phyloP scores from a whole-genome alignment of 2,329 filamentous ascomycete species.

The Fusarium begoniae region DNA sequence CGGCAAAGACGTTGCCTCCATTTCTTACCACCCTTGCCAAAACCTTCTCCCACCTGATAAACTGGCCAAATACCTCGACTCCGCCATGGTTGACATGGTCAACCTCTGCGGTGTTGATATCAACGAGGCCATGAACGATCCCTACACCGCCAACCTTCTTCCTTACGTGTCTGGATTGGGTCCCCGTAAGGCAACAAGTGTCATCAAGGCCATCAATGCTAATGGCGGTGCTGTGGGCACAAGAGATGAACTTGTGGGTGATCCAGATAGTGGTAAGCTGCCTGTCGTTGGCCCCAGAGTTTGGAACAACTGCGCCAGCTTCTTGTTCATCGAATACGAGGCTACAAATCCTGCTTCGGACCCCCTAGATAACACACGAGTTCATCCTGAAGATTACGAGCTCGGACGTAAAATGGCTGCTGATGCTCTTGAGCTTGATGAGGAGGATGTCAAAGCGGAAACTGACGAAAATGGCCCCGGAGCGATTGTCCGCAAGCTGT shows the following conservation, averaged over 20 bases:
- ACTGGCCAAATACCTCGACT: slow-evolving; percentile 85
- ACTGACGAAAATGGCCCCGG: slow-evolving; percentile 88
- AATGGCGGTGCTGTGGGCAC: slow-evolving; percentile 89
- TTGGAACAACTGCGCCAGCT: slow-evolving; percentile 97
- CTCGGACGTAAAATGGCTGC: slow-evolving; percentile 98
- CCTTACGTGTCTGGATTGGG: slow-evolving; percentile 93
- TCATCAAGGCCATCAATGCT: slow-evolving; percentile 80
- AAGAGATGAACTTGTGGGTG: slow-evolving; percentile 87
- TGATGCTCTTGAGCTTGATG: slow-evolving; percentile 93
- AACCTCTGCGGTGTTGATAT: slow-evolving; percentile 96
- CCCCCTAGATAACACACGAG: slow-evolving; percentile 94
- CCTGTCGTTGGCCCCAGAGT: slow-evolving; percentile 88
- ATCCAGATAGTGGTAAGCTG: slow-evolving; percentile 79
- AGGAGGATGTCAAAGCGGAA: slow-evolving; percentile 97
- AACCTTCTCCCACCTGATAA: slow-evolving; percentile 89
- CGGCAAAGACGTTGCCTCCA: slow-evolving; percentile 84
- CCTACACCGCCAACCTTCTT: slow-evolving; percentile 85
- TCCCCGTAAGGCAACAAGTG: slow-evolving; percentile 85
- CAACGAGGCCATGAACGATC: slow-evolving; percentile 85
- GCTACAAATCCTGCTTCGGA: slow-evolving; percentile 83
- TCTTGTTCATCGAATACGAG: slow-evolving; percentile 90
- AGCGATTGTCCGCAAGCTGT: slow-evolving; percentile 93
- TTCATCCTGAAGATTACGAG: slow-evolving; percentile 98
- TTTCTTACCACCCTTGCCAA: slow-evolving; percentile 90
- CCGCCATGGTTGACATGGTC: slow-evolving; percentile 98